Conservation (phyloP, 2,329 filamentous ascomycete species). For the Verticillium nubilum region DNA sequence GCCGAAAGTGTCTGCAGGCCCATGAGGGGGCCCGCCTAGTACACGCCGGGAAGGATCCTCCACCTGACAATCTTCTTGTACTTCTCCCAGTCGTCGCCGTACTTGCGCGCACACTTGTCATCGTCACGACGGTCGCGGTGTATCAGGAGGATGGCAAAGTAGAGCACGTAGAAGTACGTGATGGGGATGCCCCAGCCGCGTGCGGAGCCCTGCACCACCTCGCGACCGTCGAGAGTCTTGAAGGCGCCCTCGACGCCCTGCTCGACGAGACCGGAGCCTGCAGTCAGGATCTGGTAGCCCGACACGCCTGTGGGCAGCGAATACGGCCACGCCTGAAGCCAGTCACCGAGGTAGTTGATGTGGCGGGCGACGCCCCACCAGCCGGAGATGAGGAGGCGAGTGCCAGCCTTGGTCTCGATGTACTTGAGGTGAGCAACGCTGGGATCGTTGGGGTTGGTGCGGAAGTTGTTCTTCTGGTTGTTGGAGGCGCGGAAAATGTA, state of each 20-base stretch:
- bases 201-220: slow-evolving; percentile 66
- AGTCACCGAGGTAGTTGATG: slow-evolving; percentile 95
- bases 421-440: slow-evolving; percentile 74
- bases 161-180: slow-evolving; percentile 92
- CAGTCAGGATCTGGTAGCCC: slow-evolving; percentile 67
- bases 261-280: slow-evolving; percentile 40
- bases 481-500: slow-evolving; percentile 92
- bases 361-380: slow-evolving; percentile 94
- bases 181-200: slow-evolving; percentile 81
- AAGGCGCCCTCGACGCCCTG: slow-evolving; percentile 44
- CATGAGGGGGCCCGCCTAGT: slow-evolving; percentile 41
- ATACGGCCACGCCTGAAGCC: slow-evolving; percentile 90
- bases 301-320: slow-evolving; percentile 80
- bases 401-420: slow-evolving; percentile 78
- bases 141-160: slow-evolving; percentile 81
- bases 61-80: slow-evolving; percentile 80
- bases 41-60: slow-evolving; percentile 79
- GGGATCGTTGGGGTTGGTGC: slow-evolving; percentile 78
- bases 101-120: slow-evolving; percentile 85
- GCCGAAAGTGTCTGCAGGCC: background rate
- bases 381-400: slow-evolving; percentile 73
- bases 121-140: slow-evolving; percentile 86
- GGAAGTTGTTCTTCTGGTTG: slow-evolving; percentile 91
- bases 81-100: slow-evolving; percentile 85
- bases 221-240: slow-evolving; percentile 53